A percentile compares a stretch with the other conserved stretches of the same genome.
phyloP scores from a whole-genome alignment of 306 rosid genomes.

The Fragaria vesca region DNA sequence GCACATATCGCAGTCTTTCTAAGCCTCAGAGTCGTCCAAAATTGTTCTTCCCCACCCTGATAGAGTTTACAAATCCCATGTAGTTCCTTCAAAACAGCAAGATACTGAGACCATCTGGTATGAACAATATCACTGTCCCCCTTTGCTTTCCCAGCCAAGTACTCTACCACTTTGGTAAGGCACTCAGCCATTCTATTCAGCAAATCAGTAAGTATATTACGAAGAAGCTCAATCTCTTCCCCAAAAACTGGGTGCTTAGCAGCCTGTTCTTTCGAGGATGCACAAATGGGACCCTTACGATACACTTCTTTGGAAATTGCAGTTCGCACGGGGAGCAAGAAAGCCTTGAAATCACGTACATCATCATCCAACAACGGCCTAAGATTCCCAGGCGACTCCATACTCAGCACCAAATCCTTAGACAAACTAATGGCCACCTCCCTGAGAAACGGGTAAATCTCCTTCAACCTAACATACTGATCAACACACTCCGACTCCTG shows the following conservation, averaged over 20 bases:
- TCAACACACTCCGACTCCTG: conserved; percentile 22
- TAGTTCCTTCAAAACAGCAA: conserved; percentile 57
- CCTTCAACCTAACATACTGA: conserved; percentile 32
- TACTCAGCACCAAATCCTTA: conserved; percentile 45
- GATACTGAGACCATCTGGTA: conserved; percentile 55
- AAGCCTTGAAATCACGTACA: conserved; percentile 48
- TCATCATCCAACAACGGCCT: conserved; percentile 46
- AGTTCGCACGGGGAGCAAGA: conserved; percentile 41
- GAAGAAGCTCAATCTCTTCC: conserved; percentile 47
- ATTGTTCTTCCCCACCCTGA: conserved; percentile 45
- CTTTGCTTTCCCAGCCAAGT: conserved; percentile 36
- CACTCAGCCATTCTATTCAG: conserved; percentile 51
- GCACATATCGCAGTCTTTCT: conserved; percentile 39
- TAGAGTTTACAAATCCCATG: conserved; percentile 46
- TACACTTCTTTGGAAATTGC: conserved; percentile 19
- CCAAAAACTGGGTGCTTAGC: conserved; percentile 27
- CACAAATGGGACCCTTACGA: conserved; percentile 17
- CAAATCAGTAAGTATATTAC: conserved; percentile 30
- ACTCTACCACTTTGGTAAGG: conserved; percentile 43
- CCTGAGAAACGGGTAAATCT: conserved; percentile 46
- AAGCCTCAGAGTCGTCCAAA: conserved; percentile 47
- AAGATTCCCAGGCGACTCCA: conserved; percentile 33
- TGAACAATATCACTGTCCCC: conserved; percentile 34
- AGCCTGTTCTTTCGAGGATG: conserved; percentile 11
- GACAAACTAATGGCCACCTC: conserved; percentile 49